These are phyloP conservation scores for Austroboletus eburneus DNA, from an alignment of 768 basidiomycete genomes.

Conservation along the genomic window DNA sequence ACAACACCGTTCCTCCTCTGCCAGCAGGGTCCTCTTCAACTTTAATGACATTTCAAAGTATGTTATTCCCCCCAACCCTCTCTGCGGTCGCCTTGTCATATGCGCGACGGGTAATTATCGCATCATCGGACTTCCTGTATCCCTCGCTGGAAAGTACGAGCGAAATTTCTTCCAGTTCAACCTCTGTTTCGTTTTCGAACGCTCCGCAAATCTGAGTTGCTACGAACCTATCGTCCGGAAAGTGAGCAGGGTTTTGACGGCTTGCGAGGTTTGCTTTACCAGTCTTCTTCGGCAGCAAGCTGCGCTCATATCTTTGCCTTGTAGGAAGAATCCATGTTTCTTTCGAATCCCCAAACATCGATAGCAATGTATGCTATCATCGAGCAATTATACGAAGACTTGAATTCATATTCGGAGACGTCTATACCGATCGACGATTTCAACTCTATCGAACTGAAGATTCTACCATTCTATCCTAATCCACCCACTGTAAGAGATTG, in stretches of 20 bases:
- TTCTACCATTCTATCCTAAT: constrained; percentile 96
- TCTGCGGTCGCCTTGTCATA: constrained; percentile 87
- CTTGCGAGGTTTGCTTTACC: constrained; percentile 70
- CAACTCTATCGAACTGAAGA: constrained; percentile 93
- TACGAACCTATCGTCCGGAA: constrained; percentile 97
- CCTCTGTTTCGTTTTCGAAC: constrained; percentile 93
- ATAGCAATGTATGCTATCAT: constrained; percentile 75
- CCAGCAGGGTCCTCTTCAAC: constrained; percentile 65
- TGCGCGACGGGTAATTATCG: constrained; percentile 79
- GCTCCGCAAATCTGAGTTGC: constrained; percentile 85
- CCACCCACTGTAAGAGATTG: constrained; percentile 88
- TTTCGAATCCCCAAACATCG: constrained; percentile 70
- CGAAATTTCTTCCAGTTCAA: constrained; percentile 93
- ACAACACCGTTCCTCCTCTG: constrained; percentile 46
- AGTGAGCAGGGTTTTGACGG: constrained; percentile 81
- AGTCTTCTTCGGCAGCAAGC: constrained; percentile 2
- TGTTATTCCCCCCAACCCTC: constrained; percentile 81
- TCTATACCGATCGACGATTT: constrained; percentile 87
- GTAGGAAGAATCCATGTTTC: constrained; percentile 84
- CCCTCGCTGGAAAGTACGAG: constrained; percentile 69
- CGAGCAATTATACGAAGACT: constrained; percentile 94
- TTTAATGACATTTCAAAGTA: constrained; percentile 92
- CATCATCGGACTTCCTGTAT: constrained; percentile 89
- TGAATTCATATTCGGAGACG: constrained; percentile 97
- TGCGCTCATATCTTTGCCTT: constrained; percentile 4